phyloP scores from a whole-genome alignment of 768 basidiomycete species.

The Hygrocybe coccinea region DNA sequence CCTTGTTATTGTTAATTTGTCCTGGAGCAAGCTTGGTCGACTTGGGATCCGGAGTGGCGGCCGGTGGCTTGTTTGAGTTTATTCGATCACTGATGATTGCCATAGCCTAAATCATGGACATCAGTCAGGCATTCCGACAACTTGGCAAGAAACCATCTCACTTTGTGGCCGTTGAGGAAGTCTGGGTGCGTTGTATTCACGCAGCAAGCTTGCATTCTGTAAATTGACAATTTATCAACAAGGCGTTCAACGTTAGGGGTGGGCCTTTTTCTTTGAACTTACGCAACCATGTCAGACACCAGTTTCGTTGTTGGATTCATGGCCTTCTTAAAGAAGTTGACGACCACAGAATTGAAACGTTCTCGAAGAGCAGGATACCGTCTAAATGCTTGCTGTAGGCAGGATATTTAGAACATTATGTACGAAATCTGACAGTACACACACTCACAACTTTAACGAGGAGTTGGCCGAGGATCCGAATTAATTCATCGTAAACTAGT shows the following conservation, averaged over 20 bases:
- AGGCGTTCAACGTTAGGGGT: neutral
- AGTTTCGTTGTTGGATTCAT: slow-evolving; percentile 96
- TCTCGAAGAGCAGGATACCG: slow-evolving; percentile 96
- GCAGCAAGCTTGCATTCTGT: slow-evolving; percentile 96
- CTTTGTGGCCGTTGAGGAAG: slow-evolving; percentile 94
- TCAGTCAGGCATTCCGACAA: neutral
- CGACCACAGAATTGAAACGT: slow-evolving; percentile 91
- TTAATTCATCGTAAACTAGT: slow-evolving; percentile 94
- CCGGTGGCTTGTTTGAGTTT: slow-evolving; percentile 72
- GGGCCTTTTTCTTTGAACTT: slow-evolving; percentile 29
- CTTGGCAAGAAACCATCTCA: slow-evolving; percentile 17
- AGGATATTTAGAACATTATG: slow-evolving; percentile 2
- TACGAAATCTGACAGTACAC: neutral
- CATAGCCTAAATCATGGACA: slow-evolving; percentile 59
- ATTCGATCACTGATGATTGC: slow-evolving; percentile 78
- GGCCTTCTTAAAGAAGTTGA: slow-evolving; percentile 91
- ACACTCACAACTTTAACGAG: slow-evolving; percentile 78
- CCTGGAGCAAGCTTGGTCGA: slow-evolving; percentile 54
- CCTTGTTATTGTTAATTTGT: slow-evolving; percentile 86
- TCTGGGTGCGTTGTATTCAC: slow-evolving; percentile 99
- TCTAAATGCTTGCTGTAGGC: slow-evolving; percentile 82
- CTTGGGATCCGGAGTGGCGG: slow-evolving; percentile 61
- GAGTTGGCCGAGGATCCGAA: slow-evolving; percentile 89
- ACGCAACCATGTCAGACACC: slow-evolving; percentile 89
- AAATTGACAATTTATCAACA: slow-evolving; percentile 7